Conservation (phyloP, 768 basidiomycete species). For the Pilatotrama ljubarskyi region DNA sequence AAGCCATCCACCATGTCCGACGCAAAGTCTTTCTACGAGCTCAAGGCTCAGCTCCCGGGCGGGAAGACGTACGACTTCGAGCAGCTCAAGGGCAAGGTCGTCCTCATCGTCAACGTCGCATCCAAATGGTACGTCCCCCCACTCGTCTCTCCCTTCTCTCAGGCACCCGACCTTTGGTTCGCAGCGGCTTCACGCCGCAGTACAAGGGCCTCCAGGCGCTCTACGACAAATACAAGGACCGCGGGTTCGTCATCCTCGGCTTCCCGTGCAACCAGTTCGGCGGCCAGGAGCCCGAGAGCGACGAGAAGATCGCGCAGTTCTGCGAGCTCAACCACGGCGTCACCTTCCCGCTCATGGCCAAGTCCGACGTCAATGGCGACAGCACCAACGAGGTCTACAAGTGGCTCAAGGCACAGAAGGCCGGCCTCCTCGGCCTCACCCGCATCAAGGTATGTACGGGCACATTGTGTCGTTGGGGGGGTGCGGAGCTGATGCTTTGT, state of each 20-base stretch:
- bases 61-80: conserved; percentile 60
- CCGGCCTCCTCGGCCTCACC: conserved; percentile 67
- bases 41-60: conserved; percentile 64
- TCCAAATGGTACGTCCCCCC: conserved; percentile 61
- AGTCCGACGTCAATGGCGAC: conserved; percentile 91
- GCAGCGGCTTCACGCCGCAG: conserved; percentile 82
- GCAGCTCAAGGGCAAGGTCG: conserved; percentile 73
- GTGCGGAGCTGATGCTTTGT: not conserved
- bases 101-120: conserved; percentile 77
- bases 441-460: conserved; percentile 64
- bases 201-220: conserved; percentile 79
- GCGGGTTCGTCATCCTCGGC: conserved; percentile 76
- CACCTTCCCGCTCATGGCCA: conserved; percentile 88
- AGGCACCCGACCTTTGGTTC: not conserved
- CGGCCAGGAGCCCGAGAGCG: conserved; percentile 81
- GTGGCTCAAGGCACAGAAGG: conserved; percentile 80
- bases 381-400: conserved; percentile 80
- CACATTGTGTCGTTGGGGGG: not conserved
- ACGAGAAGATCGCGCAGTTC: conserved; percentile 71
- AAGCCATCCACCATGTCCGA: conserved; percentile 18
- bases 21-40: conserved; percentile 55
- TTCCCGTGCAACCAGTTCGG: conserved; percentile 97
- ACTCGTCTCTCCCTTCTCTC: not conserved
- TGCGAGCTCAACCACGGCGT: conserved; percentile 87
- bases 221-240: conserved; percentile 79